A percentile compares a stretch with the other conserved stretches of the same genome.
Conservation (phyloP, 768 basidiomycete genomes). For the Lactarius tabidus region DNA sequence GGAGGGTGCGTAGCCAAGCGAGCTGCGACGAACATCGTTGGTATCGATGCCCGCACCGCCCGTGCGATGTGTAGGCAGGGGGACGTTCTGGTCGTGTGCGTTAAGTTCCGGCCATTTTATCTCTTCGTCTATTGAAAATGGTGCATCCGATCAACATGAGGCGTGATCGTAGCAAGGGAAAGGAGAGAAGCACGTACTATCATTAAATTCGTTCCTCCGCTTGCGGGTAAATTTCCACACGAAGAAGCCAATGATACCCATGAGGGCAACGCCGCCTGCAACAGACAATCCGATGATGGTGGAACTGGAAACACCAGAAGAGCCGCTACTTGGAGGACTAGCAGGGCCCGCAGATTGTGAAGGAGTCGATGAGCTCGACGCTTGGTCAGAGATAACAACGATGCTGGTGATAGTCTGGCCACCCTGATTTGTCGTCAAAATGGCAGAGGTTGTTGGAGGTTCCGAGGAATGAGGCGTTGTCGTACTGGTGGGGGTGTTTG, state of each 20-base stretch:
- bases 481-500: neutral
- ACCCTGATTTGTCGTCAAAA: constrained; percentile 31
- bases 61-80: constrained; percentile 65
- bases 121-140: constrained; percentile 53
- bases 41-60: constrained; percentile 72
- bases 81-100: constrained; percentile 43
- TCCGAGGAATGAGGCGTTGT: constrained; percentile 11
- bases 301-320: constrained; percentile 53
- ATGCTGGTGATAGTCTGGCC: constrained; percentile 33
- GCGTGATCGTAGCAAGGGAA: constrained; percentile 10
- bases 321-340: constrained; percentile 26
- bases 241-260: constrained; percentile 71
- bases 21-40: constrained; percentile 49
- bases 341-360: constrained; percentile 27
- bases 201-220: constrained; percentile 64
- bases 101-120: constrained; percentile 93
- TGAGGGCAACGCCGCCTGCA: constrained; percentile 69
- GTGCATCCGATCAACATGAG: constrained; percentile 18
- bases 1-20: constrained; percentile 45
- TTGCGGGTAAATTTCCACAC: constrained; percentile 86
- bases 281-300: constrained; percentile 80
- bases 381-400: constrained; percentile 17
- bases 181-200: constrained; percentile 50
- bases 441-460: constrained; percentile 5
- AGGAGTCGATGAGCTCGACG: constrained; percentile 23